These are phyloP conservation scores for Phlebiopsis gigantea DNA, from an alignment of 768 basidiomycete species.

Conservation along the genomic window DNA sequence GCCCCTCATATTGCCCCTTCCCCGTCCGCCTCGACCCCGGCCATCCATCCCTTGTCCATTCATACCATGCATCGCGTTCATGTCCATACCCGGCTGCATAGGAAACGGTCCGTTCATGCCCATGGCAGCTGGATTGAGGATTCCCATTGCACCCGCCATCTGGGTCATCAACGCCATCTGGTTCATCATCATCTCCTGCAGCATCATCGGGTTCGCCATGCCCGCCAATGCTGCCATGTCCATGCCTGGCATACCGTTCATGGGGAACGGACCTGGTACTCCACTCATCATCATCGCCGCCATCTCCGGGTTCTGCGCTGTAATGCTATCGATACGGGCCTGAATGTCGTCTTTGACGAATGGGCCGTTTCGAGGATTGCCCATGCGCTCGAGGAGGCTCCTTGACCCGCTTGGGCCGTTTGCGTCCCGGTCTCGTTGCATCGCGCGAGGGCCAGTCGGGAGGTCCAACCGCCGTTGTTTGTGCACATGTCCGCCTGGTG, in stretches of 20 bases:
- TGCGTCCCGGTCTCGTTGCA: constrained; percentile 38
- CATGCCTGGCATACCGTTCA: constrained; percentile 38
- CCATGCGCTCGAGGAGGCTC: constrained; percentile 81
- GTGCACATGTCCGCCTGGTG: constrained; percentile 56
- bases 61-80: constrained; percentile 45
- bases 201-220: constrained; percentile 60
- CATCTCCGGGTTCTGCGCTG: constrained; percentile 43
- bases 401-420: constrained; percentile 36
- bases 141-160: constrained; percentile 81
- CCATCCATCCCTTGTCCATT: constrained; percentile 25
- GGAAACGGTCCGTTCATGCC: constrained; percentile 56
- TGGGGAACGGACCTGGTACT: constrained; percentile 20
- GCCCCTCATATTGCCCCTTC: constrained; percentile 17
- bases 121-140: constrained; percentile 59
- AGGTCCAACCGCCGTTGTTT: constrained; percentile 72
- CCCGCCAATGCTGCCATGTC: constrained; percentile 60
- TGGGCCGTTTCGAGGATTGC: constrained; percentile 29
- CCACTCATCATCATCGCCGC: constrained; percentile 46
- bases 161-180: constrained; percentile 93
- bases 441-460: constrained; percentile 83
- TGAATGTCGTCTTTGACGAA: constrained; percentile 59
- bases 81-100: constrained; percentile 47
- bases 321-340: constrained; percentile 74
- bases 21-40: constrained; percentile 26
- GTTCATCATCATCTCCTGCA: constrained; percentile 90